Evolutionary conservation across 148 eudicot species (phyloP).

Genomic region (Selenicereus undatus): DNA sequence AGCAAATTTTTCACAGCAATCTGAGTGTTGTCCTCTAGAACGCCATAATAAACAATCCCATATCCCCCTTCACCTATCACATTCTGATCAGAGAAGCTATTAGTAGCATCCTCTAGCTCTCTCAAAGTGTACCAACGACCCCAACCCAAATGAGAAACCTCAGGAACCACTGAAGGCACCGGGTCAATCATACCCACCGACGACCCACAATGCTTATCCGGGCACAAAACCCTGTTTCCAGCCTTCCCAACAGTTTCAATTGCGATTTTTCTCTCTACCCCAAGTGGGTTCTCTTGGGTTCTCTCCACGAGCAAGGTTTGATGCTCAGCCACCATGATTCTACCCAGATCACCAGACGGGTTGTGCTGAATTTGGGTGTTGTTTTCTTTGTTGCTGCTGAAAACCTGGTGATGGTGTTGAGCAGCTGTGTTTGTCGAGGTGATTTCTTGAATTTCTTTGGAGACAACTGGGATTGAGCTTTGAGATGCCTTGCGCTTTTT

Average conservation of each 20-base stretch:
- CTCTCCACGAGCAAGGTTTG: constrained; percentile 22
- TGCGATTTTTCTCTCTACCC: constrained; percentile 25
- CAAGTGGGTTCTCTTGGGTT: constrained; percentile 28
- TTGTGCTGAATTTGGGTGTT: constrained; percentile 12
- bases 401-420: constrained; percentile 1
- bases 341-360: constrained; percentile 22
- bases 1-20: constrained; percentile 76
- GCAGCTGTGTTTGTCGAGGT: constrained; percentile 16
- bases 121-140: constrained; percentile 78
- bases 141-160: constrained; percentile 80
- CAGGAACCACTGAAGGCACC: constrained; percentile 32
- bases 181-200: constrained; percentile 21
- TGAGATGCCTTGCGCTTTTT: constrained; percentile 13
- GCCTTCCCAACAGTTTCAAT: constrained; percentile 31
- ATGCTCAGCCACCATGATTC: constrained; percentile 15
- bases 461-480: constrained; percentile 27
- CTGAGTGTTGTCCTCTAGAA: constrained; percentile 44
- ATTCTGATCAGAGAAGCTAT: constrained; percentile 52
- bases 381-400: constrained; percentile 17
- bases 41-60: constrained; percentile 70
- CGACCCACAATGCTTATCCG: constrained; percentile 18
- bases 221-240: constrained; percentile 16
- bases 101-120: constrained; percentile 63
- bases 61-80: constrained; percentile 83
- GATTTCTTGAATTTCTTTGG: constrained; percentile 36